These are phyloP conservation scores for Diaporthe citriasiana DNA, from an alignment of 2,329 filamentous ascomycete genomes.

Conservation along the genomic window DNA sequence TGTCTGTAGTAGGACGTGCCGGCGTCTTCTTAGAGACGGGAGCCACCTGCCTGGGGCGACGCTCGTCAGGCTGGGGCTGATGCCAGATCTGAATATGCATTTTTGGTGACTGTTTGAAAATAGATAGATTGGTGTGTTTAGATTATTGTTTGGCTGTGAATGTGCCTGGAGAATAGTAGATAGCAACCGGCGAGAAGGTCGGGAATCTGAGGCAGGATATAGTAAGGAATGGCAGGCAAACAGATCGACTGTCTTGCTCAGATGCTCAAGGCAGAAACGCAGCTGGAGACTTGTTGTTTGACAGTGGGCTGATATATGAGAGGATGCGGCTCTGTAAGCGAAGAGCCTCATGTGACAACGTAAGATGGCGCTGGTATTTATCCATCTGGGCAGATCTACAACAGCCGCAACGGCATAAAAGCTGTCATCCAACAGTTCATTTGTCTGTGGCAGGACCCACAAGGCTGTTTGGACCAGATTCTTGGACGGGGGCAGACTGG, in stretches of 20 bases:
- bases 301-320: constrained; percentile 29
- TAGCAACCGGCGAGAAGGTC: background rate
- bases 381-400: constrained; percentile 30
- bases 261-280: constrained; percentile 7
- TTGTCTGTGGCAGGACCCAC: constrained; percentile 32
- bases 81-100: constrained; percentile 27
- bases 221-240: constrained; percentile 22
- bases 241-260: constrained; percentile 27
- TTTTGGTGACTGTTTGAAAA: background rate
- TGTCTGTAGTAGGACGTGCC: constrained; percentile 15
- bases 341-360: constrained; percentile 33
- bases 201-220: background rate
- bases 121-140: background rate
- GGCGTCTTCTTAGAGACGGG: constrained; percentile 23
- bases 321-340: constrained; percentile 25
- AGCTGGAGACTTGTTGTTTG: background rate
- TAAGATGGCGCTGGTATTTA: constrained; percentile 27
- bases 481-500: constrained; percentile 26
- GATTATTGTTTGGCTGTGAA: constrained; percentile 7
- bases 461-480: constrained; percentile 31
- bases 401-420: constrained; percentile 27
- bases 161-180: constrained; percentile 6
- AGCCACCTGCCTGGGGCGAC: constrained; percentile 20
- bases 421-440: constrained; percentile 34
- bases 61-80: constrained; percentile 23